These are phyloP conservation scores for Discostella stelligeroides DNA, from an alignment of 108 stramenopile genomes.

Conservation along the genomic window DNA sequence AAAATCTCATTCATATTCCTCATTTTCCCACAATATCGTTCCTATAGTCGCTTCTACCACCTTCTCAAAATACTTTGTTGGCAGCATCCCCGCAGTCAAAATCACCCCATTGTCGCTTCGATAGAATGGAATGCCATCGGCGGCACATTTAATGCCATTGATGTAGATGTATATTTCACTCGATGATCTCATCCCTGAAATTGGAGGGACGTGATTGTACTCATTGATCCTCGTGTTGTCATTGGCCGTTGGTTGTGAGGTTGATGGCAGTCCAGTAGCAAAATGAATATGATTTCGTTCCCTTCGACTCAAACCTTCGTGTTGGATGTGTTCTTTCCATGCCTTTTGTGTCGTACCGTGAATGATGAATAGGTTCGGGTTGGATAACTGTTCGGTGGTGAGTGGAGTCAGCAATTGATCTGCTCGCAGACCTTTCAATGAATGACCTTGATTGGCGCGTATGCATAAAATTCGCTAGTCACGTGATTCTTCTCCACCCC, in stretches of 20 bases:
- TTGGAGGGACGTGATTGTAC: constrained; percentile 42
- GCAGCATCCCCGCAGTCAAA: constrained; percentile 73
- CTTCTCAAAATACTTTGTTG: constrained; percentile 65
- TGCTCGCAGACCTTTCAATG: constrained; percentile 54
- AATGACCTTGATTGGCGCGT: constrained; percentile 88
- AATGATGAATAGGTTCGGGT: constrained; percentile 45
- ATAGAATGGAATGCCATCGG: constrained; percentile 68
- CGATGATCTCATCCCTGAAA: constrained; percentile 81
- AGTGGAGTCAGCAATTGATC: constrained; percentile 58
- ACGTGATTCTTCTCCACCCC: neutral
- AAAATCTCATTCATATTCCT: neutral
- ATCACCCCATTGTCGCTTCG: constrained; percentile 77
- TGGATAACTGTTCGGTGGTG: constrained; percentile 51
- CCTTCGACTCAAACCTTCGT: constrained; percentile 70
- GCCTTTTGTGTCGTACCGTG: constrained; percentile 76
- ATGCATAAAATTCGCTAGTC: constrained; percentile 61
- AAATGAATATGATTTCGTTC: constrained; percentile 85
- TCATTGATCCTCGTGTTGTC: constrained; percentile 17
- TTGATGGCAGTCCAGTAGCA: constrained; percentile 67
- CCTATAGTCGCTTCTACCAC: constrained; percentile 54
- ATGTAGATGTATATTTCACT: constrained; percentile 75
- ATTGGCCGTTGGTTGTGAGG: neutral
- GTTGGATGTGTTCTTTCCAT: constrained; percentile 64
- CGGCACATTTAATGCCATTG: constrained; percentile 60
- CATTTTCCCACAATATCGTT: constrained; percentile 31